A percentile compares a stretch with the other conserved stretches of the same genome.
These are phyloP conservation scores for Penicillium ochrochloron DNA, from an alignment of 495 filamentous ascomycete species.

Conservation along the genomic window DNA sequence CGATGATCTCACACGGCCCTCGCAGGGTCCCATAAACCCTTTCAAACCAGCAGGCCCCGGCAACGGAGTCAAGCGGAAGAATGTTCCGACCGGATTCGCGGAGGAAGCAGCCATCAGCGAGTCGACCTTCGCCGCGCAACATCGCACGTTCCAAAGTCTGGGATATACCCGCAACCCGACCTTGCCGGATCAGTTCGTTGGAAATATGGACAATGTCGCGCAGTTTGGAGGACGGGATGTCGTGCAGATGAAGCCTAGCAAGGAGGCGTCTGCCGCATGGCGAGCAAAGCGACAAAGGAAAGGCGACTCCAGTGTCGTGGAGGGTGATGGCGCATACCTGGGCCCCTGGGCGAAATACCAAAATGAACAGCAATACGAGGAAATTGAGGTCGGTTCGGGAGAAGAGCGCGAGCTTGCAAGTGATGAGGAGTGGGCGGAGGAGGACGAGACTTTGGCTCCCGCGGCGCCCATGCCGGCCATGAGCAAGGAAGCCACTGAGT, in stretches of 20 bases:
- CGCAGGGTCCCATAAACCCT: constrained; percentile 79
- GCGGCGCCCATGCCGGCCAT: constrained; percentile 54
- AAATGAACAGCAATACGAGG: constrained; percentile 63
- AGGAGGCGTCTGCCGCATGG: constrained; percentile 68
- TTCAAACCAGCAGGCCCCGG: constrained; percentile 65
- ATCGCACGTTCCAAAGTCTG: constrained; percentile 71
- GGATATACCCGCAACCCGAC: constrained; percentile 64
- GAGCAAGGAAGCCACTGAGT: constrained; percentile 63
- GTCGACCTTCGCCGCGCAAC: constrained; percentile 81
- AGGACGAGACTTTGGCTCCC: constrained; percentile 46
- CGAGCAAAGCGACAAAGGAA: constrained; percentile 77
- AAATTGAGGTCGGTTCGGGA: constrained; percentile 52
- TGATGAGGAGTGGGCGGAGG: constrained; percentile 78
- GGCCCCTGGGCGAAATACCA: constrained; percentile 94
- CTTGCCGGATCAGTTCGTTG: constrained; percentile 55
- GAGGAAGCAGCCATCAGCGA: constrained; percentile 89
- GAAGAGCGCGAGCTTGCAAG: constrained; percentile 67
- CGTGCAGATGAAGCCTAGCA: constrained; percentile 63
- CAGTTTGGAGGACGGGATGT: constrained; percentile 59
- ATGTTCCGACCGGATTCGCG: constrained; percentile 87
- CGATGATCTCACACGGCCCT: constrained; percentile 70
- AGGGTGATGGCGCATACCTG: constrained; percentile 84
- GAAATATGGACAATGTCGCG: constrained; percentile 55
- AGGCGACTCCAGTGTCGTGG: constrained; percentile 79
- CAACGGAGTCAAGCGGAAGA: constrained; percentile 76